phyloP scores from a whole-genome alignment of 2,329 filamentous ascomycete species.

The Cladosporium sp. region DNA sequence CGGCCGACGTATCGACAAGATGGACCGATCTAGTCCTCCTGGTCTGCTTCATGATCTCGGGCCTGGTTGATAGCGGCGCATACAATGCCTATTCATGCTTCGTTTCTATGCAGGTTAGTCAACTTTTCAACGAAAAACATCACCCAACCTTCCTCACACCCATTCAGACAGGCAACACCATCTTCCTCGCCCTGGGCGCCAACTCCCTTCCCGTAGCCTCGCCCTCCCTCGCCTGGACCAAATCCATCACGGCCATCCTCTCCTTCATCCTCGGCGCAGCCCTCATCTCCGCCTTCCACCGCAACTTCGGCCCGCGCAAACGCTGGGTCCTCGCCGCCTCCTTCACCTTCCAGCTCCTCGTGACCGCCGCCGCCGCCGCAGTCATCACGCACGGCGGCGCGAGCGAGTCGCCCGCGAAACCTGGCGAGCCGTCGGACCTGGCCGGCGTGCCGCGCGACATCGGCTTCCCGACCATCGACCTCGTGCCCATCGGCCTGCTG shows the following conservation, averaged over 20 bases:
- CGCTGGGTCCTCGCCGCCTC: slow-evolving; percentile 54
- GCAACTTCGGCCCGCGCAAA: slow-evolving; percentile 51
- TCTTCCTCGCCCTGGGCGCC: slow-evolving; percentile 68
- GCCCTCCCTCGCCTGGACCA: slow-evolving; percentile 52
- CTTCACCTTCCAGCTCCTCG: slow-evolving; percentile 34
- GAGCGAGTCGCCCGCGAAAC: slow-evolving; percentile 11
- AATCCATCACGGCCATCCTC: slow-evolving; percentile 60
- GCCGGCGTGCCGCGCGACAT: slow-evolving; percentile 4
- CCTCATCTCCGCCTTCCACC: slow-evolving; percentile 62
- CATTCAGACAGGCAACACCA: slow-evolving; percentile 52
- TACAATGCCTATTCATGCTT: slow-evolving; percentile 72
- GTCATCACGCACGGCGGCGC: slow-evolving; percentile 28
- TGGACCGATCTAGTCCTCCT: slow-evolving; percentile 63
- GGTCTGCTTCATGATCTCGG: slow-evolving; percentile 66
- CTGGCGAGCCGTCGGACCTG: slow-evolving; percentile 14
- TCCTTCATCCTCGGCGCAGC: slow-evolving; percentile 67
- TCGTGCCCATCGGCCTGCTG: slow-evolving; percentile 61
- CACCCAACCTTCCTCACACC: not conserved
- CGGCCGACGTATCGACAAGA: slow-evolving; percentile 9
- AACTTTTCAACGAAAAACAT: not conserved
- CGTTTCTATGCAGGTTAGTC: slow-evolving; percentile 65
- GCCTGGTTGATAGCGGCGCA: slow-evolving; percentile 66
- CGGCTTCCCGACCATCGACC: slow-evolving; percentile 34
- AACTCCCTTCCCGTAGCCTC: slow-evolving; percentile 28
- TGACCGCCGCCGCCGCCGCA: slow-evolving; percentile 32